Evolutionary conservation across 345 rosid genomes (phyloP).

Genomic region (Barbarea vulgaris): DNA sequence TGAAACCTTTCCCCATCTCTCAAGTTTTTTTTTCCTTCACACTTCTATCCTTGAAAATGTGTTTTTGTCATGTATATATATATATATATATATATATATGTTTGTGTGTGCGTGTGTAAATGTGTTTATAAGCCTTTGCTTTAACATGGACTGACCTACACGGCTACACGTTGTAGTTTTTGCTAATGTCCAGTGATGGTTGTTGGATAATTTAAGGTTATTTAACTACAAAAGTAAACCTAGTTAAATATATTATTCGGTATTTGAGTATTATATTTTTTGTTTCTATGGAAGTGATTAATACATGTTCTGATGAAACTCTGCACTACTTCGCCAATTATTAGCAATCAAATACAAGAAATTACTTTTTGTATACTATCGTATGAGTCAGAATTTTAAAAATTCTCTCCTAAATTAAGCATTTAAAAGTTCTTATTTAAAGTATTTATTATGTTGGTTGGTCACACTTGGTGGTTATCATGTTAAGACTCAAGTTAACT

Average conservation of each 20-base stretch:
- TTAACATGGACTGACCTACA: conserved; percentile 34
- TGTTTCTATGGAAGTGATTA: conserved; percentile 20
- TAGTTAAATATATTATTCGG: background rate
- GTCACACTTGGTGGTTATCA: conserved; percentile 29
- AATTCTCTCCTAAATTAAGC: background rate
- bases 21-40: background rate
- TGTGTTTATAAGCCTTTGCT: background rate
- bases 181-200: conserved; percentile 15
- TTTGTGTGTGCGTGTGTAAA: background rate
- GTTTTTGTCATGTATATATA: background rate
- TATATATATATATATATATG: background rate
- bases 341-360: background rate
- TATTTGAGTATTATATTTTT: conserved; percentile 5
- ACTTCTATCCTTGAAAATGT: conserved; percentile 11
- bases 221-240: background rate
- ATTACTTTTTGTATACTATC: background rate
- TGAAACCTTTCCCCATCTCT: conserved; percentile 42
- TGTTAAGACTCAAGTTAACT: conserved; percentile 4
- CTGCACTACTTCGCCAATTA: conserved; percentile 29
- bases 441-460: background rate
- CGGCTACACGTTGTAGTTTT: conserved; percentile 36
- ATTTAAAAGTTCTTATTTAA: background rate
- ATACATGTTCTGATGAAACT: conserved; percentile 40
- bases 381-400: background rate
- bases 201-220: conserved; percentile 21